Evolutionary conservation across 352 stramenopile species (phyloP).

Genomic region (Phytophthora pisi): DNA sequence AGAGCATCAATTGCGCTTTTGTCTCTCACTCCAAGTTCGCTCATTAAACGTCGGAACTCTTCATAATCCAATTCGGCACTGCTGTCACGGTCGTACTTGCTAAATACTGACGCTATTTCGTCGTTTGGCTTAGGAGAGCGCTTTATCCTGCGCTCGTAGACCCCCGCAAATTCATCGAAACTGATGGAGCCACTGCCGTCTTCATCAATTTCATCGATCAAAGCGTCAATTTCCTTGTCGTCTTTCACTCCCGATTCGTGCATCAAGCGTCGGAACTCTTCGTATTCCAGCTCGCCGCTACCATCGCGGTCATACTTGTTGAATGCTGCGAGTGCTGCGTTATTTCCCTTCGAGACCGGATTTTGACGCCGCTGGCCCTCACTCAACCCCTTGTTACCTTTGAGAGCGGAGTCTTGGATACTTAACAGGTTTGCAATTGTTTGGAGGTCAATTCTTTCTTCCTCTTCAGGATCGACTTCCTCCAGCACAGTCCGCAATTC

Average conservation of each 20-base stretch:
- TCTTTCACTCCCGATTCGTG: conserved; percentile 53
- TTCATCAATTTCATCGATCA: conserved; percentile 48
- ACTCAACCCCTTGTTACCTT: conserved; percentile 5
- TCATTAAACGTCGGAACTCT: conserved; percentile 60
- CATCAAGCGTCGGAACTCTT: conserved; percentile 62
- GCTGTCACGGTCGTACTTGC: conserved; percentile 40
- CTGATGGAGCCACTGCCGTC: conserved; percentile 46
- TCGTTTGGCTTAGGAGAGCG: background rate
- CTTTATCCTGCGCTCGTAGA: conserved; percentile 1
- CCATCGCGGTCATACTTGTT: conserved; percentile 46
- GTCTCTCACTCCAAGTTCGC: conserved; percentile 51
- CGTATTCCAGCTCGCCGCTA: conserved; percentile 49
- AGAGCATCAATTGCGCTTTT: conserved; percentile 50
- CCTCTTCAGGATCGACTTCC: conserved; percentile 49
- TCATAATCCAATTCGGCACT: conserved; percentile 58
- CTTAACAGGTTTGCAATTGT: conserved; percentile 43
- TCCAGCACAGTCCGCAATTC: conserved; percentile 48
- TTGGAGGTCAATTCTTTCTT: conserved; percentile 52
- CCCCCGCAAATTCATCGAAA: conserved; percentile 43
- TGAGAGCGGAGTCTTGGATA: conserved; percentile 1
- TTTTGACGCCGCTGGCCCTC: conserved; percentile 10
- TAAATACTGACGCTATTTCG: background rate
- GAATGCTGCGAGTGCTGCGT: conserved; percentile 33
- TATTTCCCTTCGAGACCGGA: background rate
- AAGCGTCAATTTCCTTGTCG: conserved; percentile 38